A percentile compares a stretch with the other conserved stretches of the same genome.
Conservation (phyloP, 106 monocot genomes). For the Triglochin maritima region DNA sequence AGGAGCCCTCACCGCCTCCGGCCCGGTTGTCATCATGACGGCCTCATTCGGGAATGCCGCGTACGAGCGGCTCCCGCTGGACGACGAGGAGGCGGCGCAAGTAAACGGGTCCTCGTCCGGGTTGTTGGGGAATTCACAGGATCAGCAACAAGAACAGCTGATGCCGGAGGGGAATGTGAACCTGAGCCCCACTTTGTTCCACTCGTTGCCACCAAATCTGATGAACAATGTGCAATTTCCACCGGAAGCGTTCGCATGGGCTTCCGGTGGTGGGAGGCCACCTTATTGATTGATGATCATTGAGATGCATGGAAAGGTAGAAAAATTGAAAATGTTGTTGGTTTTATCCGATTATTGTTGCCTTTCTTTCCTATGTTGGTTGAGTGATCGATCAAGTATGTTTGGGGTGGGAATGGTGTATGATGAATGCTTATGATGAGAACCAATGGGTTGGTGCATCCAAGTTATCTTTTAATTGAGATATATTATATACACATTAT, state of each 20-base stretch:
- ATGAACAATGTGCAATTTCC: constrained; percentile 36
- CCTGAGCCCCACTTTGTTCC: constrained; percentile 8
- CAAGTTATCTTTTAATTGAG: too few relatives aligned
- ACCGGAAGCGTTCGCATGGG: constrained; percentile 39
- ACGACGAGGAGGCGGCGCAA: constrained; percentile 21
- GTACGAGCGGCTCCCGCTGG: constrained; percentile 33
- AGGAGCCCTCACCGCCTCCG: constrained; percentile 31
- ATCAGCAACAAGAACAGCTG: constrained; percentile 9
- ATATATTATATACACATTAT: too few relatives aligned
- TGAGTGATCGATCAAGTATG: too few relatives aligned
- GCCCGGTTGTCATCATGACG: constrained; percentile 56
- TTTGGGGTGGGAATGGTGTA: too few relatives aligned
- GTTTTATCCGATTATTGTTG: too few relatives aligned
- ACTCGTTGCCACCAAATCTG: constrained; percentile 43
- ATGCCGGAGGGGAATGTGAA: constrained; percentile 2
- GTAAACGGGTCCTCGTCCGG: constrained; percentile 1
- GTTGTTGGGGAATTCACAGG: background rate
- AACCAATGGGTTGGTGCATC: too few relatives aligned
- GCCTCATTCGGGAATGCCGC: constrained; percentile 44
- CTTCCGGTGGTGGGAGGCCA: constrained; percentile 20
- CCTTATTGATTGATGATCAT: constrained; percentile 8
- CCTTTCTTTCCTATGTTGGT: too few relatives aligned
- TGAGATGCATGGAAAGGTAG: background rate
- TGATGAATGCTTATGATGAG: too few relatives aligned
- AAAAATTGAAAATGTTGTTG: too few relatives aligned